Base-by-base conservation (phyloP, 495 filamentous ascomycete species). In the Hypomontagnella submonticulosa region DNA sequence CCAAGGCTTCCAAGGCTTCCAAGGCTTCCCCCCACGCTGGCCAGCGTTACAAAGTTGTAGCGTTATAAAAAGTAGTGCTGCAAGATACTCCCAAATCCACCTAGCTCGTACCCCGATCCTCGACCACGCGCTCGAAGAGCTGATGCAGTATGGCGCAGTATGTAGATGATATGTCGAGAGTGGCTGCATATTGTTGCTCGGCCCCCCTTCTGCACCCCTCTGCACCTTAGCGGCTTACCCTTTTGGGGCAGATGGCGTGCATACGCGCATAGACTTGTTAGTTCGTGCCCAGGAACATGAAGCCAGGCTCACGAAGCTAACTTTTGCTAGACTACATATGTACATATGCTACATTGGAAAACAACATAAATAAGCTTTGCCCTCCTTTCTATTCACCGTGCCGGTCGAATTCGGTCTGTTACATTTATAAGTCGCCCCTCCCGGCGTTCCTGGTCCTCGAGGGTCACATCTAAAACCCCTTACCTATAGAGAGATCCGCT, bases 81-180 rank as follows among this genome's bases (percentile, higher is more conserved):
- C 65, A 68, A 63, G 59, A 59, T 56, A 58, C 53, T 63, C 65
- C 59, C 65, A 51, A 68, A 63, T 56, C 42, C 65, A 68, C 59
- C 60, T 68, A 68, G 65, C 65, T 51, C 37, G 41, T 54, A 18
- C 49, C 48, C 49, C 54, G 13, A 34, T 6, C 32, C 38, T 49
- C 65, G 59, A 68, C 57, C 53, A 63, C 59, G 65, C 59, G 58
- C 57, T 36, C 48, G 49, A 67, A 47, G 42, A 59, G 65, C 58
- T 68, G 59, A 58, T 63, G 47, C 51, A 51, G 53, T 57, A 46
- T 47, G 53, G 40, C 50, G 40, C 57, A 50, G 57, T 56, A 46
- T 60, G 64, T 67, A 67, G 52, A 67, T 58, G 58, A 59, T 63
- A 63, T 68, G 65, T 63, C 58, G 65, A 68, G 58, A 67, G 53